Conservation (phyloP, 1,284 basidiomycete species). For the Ustilago trichophora region DNA sequence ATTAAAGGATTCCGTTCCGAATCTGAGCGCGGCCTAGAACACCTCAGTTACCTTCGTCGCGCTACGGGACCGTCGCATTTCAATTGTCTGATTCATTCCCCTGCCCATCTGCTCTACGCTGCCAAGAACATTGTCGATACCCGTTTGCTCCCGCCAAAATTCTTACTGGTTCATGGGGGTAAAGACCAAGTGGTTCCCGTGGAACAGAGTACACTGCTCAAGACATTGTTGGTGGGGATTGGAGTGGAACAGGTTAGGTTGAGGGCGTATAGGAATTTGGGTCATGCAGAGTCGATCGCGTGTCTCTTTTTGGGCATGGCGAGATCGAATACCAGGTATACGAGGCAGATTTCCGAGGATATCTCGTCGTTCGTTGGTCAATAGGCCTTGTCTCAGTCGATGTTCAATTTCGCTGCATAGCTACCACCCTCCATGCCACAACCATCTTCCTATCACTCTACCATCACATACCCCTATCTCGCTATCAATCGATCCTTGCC, state of each 20-base stretch:
- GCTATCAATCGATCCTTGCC: too few species aligned
- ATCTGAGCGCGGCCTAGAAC: slow-evolving; percentile 66
- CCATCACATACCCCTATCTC: too few species aligned
- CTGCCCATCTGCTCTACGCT: slow-evolving; percentile 67
- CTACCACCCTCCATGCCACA: too few species aligned
- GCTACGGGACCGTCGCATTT: slow-evolving; percentile 67
- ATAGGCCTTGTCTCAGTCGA: too few species aligned
- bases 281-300: slow-evolving; percentile 65
- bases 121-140: slow-evolving; percentile 67
- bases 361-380: slow-evolving; percentile 49
- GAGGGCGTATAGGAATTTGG: slow-evolving; percentile 65
- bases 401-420: too few species aligned
- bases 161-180: slow-evolving; percentile 68
- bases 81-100: slow-evolving; percentile 67
- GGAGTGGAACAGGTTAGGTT: slow-evolving; percentile 65
- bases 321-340: slow-evolving; percentile 63
- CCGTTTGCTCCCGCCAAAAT: slow-evolving; percentile 63
- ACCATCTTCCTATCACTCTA: too few species aligned
- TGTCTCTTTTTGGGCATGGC: slow-evolving; percentile 60
- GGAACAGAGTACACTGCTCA: slow-evolving; percentile 66
- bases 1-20: slow-evolving; percentile 67
- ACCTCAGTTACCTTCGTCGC: slow-evolving; percentile 66
- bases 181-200: slow-evolving; percentile 66
- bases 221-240: slow-evolving; percentile 67
- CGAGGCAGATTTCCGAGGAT: slow-evolving; percentile 62